Conservation (phyloP, 768 basidiomycete genomes). For the Rhodotorula diobovata region DNA sequence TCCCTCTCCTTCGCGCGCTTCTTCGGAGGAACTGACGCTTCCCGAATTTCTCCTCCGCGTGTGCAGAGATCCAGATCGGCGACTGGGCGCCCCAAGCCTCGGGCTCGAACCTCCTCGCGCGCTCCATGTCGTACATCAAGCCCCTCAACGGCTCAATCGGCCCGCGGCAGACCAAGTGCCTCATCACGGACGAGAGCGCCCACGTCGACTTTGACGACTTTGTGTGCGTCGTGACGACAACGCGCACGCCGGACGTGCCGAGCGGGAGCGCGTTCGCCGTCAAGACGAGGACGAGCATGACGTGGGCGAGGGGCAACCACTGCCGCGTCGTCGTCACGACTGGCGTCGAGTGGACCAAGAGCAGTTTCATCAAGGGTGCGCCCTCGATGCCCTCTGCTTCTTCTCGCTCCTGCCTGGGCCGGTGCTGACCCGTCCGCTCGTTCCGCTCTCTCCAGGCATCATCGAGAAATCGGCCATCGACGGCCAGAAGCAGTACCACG, state of each 20-base stretch:
- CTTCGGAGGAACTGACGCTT: background rate
- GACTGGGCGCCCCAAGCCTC: conserved; percentile 76
- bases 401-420: background rate
- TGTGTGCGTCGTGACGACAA: conserved; percentile 77
- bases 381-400: background rate
- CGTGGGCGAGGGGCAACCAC: conserved; percentile 77
- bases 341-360: conserved; percentile 90
- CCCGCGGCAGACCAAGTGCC: conserved; percentile 91
- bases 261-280: conserved; percentile 88
- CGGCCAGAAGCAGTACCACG: conserved; percentile 81
- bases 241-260: conserved; percentile 88
- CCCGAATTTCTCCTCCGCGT: background rate
- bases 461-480: conserved; percentile 88
- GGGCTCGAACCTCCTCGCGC: conserved; percentile 64
- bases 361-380: conserved; percentile 91
- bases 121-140: conserved; percentile 96
- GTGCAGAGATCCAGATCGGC: conserved; percentile 82
- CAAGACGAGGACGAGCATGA: conserved; percentile 90
- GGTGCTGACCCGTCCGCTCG: conserved; percentile 4
- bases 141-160: conserved; percentile 81
- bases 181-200: conserved; percentile 78
- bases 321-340: conserved; percentile 80
- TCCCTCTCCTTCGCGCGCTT: background rate
- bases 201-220: conserved; percentile 79
- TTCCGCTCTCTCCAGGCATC: conserved; percentile 60